Evolutionary conservation across 129 eudicot species (phyloP), one percentile per base, ranked within the genome.

Genomic region (Flaveria ramosissima): DNA sequence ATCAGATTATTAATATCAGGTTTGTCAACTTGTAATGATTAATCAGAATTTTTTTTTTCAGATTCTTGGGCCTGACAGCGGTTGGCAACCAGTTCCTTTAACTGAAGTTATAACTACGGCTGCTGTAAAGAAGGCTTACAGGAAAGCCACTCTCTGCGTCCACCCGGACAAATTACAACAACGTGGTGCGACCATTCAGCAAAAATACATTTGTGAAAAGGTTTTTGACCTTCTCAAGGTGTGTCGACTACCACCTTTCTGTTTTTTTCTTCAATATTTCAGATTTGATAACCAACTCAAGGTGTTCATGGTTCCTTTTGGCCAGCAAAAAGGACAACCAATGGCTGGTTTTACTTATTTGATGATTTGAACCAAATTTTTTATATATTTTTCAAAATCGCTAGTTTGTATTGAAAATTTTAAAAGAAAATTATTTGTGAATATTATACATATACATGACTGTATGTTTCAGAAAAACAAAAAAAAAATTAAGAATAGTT

Each of bases 141-240:
- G 98, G 82, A 94, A 91, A 76, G 98, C 98, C 68, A 91, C 97
- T 81, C 96, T 94, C 6, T 94, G 92, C 76, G 98, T 94, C 47
- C 98, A 94, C 78, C 98, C 98, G 2, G 98, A 94, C 81, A 94
- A 94, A 89, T 76, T 94, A 77, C 98, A 94, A 83, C 98, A 94
- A 61, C 96, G 98, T 53, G 97, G 98, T 79, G 98, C 98, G 32
- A 94, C 73, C 77, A 83, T 91, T 82, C 97, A 91, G 32, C 98
- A 94, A 71, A 94, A 94, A 84, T 94, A 94, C 79, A 83, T 89
- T 52, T 91, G 97, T 68, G 98, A 94, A 83, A 94, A 94, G 78
- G 98, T 94, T 76, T 94, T 94, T 75, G 97, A 94, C 89, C 98
- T 94, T 71, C 88, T 94, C 50, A 91, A 94, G 97, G 98, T 94